Percentiles rank a stretch among this genome's conserved stretches.
Conservation (phyloP, 345 rosid species). For the Stellera chamaejasme region DNA sequence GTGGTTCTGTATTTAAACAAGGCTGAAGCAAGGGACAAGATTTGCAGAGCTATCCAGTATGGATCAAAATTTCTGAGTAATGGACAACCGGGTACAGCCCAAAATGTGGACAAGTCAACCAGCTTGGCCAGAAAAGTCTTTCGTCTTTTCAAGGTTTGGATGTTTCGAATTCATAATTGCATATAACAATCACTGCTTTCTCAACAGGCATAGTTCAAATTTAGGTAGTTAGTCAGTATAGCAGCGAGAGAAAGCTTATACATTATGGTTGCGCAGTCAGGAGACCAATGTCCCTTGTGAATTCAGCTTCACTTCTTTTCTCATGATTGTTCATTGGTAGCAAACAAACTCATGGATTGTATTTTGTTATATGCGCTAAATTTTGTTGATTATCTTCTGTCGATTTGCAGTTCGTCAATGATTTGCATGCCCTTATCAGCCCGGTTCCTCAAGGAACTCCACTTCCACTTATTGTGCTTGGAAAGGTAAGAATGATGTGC, state of each 20-base stretch:
- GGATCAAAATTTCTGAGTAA: conserved; percentile 87
- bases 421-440: conserved; percentile 76
- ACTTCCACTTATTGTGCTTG: conserved; percentile 73
- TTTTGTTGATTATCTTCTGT: conserved; percentile 11
- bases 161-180: neutral
- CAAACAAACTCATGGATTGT: neutral
- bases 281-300: neutral
- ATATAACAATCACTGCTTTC: neutral
- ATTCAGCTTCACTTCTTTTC: neutral
- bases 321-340: too few relatives aligned
- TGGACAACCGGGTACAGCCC: conserved; percentile 95
- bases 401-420: conserved; percentile 78
- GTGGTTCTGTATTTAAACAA: conserved; percentile 79
- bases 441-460: conserved; percentile 92
- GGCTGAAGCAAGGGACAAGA: conserved; percentile 99
- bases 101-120: conserved; percentile 85
- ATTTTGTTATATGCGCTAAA: neutral
- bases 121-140: conserved; percentile 98
- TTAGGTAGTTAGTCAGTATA: neutral
- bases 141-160: conserved; percentile 82
- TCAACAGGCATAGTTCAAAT: neutral
- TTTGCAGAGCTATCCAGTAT: conserved; percentile 95
- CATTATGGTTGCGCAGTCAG: neutral
- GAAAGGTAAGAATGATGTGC: conserved; percentile 47
- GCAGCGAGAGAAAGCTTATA: neutral